phyloP scores from a whole-genome alignment of 805 yeast genomes.

The Lachancea cidri region DNA sequence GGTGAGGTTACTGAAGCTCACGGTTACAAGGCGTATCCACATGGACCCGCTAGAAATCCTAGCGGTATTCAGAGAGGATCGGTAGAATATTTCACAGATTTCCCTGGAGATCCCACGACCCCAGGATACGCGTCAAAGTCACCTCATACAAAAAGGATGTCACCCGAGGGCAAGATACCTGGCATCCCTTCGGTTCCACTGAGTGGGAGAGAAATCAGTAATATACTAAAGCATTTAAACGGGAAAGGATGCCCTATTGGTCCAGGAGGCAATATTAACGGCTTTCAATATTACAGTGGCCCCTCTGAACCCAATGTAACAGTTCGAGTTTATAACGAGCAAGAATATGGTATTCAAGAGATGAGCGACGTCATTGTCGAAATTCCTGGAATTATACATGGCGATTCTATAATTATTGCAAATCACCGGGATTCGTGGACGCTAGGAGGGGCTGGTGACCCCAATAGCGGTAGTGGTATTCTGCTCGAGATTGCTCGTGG shows the following conservation, averaged over 20 bases:
- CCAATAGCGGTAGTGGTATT: conserved; percentile 46
- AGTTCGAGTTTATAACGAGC: conserved; percentile 40
- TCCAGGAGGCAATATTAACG: conserved; percentile 39
- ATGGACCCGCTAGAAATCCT: conserved; percentile 63
- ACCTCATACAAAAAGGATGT: conserved; percentile 34
- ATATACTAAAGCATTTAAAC: conserved; percentile 37
- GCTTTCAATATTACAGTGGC: conserved; percentile 43
- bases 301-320: conserved; percentile 34
- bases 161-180: conserved; percentile 43
- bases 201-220: conserved; percentile 39
- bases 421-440: conserved; percentile 50
- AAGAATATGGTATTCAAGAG: conserved; percentile 39
- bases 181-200: conserved; percentile 51
- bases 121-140: conserved; percentile 60
- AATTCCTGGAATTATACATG: conserved; percentile 50
- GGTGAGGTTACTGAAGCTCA: conserved; percentile 47
- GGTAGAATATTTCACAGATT: conserved; percentile 49
- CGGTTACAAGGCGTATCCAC: conserved; percentile 54
- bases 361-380: conserved; percentile 46
- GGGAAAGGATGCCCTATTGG: conserved; percentile 35
- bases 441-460: conserved; percentile 47
- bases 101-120: conserved; percentile 76
- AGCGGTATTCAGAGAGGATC: conserved; percentile 58
- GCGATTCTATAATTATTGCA: conserved; percentile 51
- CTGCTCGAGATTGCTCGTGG: conserved; percentile 51